Evolutionary conservation across 257 asterid genomes (phyloP), one percentile per base, ranked within the genome.

Genomic region (Solanum neorickii): DNA sequence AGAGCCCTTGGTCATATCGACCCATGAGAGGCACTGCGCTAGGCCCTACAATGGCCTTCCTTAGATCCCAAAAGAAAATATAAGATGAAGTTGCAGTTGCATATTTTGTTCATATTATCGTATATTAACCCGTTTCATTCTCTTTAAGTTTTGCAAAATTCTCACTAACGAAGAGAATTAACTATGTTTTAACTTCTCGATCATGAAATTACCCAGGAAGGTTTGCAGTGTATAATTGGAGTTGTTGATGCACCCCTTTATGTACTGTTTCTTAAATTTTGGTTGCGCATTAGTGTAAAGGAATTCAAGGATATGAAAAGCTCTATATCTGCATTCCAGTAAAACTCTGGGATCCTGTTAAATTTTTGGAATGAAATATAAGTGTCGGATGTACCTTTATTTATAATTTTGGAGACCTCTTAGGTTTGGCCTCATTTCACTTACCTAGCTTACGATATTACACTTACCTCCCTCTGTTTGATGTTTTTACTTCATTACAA

Each of bases 21-120:
- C 91, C 94, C 76, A 87, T 93, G 33, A 91, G 94, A 90, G 94
- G 96, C 88, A 90, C 94, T 86, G 96, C 94, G 0, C 93, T 93
- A 35, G 98, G 96, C 82, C 94, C 97, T 9, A 95, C 97, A 39
- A 93, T 96, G 94, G 93, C 97, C 80, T 83, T 92, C 56, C 89
- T 96, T 75, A 94, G 98, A 88, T 93, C 98, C 14, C 92, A 90
- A 52, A 92, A 91, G 75, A 89, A 92, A 47, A 69, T 89, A 33
- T 92, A 90, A 89, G 86, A 29, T 46, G 87, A 78, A 75, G 39
- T 62, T 84, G 39, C 7, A 42, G 37, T 83, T 83, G 52, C 75
- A 29, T 68, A 68, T 29, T 68, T 68, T 68, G 75, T 68, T 68
- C 75, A 68, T 68, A 70, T 70, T 70, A 16, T 70, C 25, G 21